These are phyloP conservation scores for Hemisphaericaspora nanyangensis DNA, from an alignment of 805 yeast species.

Conservation along the genomic window DNA sequence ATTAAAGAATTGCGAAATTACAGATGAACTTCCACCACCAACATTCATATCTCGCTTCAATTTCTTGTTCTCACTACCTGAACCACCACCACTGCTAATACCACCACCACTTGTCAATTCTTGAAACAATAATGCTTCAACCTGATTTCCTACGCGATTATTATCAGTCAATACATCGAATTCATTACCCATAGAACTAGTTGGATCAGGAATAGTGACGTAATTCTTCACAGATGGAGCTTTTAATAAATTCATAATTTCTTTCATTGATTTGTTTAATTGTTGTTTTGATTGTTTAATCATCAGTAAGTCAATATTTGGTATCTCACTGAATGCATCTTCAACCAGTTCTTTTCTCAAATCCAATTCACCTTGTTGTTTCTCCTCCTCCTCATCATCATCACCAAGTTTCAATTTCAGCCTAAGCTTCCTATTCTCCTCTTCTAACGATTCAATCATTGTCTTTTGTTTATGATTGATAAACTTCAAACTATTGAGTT, in stretches of 20 bases:
- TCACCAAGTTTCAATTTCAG: not conserved
- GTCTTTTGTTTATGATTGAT: constrained; percentile 39
- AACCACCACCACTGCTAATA: not conserved
- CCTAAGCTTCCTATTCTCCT: constrained; percentile 14
- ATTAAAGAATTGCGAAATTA: constrained; percentile 5
- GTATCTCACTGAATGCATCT: constrained; percentile 15
- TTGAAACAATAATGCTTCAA: constrained; percentile 2
- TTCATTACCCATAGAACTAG: constrained; percentile 11
- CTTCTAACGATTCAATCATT: constrained; percentile 37
- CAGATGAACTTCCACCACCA: too few relatives aligned
- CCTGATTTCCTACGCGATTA: not conserved
- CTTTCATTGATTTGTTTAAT: constrained; percentile 33
- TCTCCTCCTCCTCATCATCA: not conserved
- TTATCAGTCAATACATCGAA: constrained; percentile 15
- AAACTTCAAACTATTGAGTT: constrained; percentile 41
- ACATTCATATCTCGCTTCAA: too few relatives aligned
- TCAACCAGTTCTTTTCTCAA: not conserved
- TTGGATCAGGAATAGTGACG: constrained; percentile 19
- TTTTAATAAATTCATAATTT: constrained; percentile 28
- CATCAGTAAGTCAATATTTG: constrained; percentile 30
- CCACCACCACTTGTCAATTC: not conserved
- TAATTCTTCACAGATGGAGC: constrained; percentile 22
- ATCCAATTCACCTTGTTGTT: not conserved
- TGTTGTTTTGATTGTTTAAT: constrained; percentile 31
- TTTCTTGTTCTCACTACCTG: not conserved